Evolutionary conservation across 176 grass and related monocot species (phyloP).

Genomic region (Stipa capillata): DNA sequence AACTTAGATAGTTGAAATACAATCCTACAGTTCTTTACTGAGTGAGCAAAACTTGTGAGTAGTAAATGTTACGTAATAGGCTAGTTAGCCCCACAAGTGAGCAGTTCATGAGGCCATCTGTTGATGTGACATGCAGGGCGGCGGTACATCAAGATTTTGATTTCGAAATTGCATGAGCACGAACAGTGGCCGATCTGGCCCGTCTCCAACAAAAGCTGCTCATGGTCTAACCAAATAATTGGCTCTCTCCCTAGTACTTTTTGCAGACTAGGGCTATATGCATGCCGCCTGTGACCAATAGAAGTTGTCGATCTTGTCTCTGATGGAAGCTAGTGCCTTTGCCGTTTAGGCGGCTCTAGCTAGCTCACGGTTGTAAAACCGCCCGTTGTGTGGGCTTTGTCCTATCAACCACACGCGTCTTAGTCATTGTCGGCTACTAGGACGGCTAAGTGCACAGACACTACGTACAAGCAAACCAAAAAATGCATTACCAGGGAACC

Average conservation of each 20-base stretch:
- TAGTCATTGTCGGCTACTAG: not conserved
- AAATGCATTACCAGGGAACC: not conserved
- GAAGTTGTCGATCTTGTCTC: conserved; percentile 20
- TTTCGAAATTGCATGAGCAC: not conserved
- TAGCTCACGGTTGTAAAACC: not conserved
- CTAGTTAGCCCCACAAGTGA: not conserved
- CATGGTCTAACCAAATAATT: not conserved
- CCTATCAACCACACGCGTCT: not conserved
- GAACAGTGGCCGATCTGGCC: not conserved
- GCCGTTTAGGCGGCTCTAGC: not conserved
- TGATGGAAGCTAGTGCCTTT: not conserved
- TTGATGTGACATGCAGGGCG: too few species aligned
- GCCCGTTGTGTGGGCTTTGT: not conserved
- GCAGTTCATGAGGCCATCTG: not conserved
- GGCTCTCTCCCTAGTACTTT: not conserved
- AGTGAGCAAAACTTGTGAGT: too few species aligned
- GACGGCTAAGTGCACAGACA: not conserved
- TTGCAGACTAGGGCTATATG: not conserved
- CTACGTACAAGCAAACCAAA: not conserved
- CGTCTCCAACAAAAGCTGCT: conserved; percentile 7
- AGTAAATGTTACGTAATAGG: too few species aligned
- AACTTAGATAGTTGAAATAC: too few species aligned
- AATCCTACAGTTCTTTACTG: too few species aligned
- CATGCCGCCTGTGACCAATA: not conserved
- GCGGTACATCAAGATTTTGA: not conserved